phyloP scores from a whole-genome alignment of 306 rosid species.

The Quercus suber region DNA sequence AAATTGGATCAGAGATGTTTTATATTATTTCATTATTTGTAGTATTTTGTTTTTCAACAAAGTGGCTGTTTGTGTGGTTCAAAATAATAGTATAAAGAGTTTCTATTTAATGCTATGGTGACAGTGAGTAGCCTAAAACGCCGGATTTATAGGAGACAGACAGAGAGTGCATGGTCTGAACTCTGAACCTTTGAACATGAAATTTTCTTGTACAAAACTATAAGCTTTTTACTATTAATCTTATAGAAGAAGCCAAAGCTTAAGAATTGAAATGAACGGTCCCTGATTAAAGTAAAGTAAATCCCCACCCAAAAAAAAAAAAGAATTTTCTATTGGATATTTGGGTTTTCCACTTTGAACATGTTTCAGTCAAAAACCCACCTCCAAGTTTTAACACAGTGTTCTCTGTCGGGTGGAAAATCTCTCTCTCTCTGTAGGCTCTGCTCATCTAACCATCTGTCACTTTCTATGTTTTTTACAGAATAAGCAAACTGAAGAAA shows the following conservation, averaged over 20 bases:
- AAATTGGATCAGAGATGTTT: background rate
- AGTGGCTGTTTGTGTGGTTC: too few species aligned
- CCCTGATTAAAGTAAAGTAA: background rate
- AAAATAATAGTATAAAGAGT: background rate
- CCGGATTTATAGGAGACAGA: conserved; percentile 41
- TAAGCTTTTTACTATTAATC: conserved; percentile 12
- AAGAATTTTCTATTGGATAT: background rate
- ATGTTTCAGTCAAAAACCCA: conserved; percentile 47
- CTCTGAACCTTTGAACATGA: conserved; percentile 27
- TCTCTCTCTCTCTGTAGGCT: conserved; percentile 14
- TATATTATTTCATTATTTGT: too few species aligned
- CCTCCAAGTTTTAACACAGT: conserved; percentile 64
- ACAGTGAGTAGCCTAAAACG: conserved; percentile 29
- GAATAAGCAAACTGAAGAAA: conserved; percentile 46
- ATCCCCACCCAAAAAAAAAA: background rate
- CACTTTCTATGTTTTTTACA: conserved; percentile 52
- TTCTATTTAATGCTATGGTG: background rate
- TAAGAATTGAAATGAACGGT: conserved; percentile 12
- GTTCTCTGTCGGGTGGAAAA: conserved; percentile 63
- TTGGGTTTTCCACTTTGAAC: conserved; percentile 24
- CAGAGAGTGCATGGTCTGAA: background rate
- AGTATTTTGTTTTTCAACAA: too few species aligned
- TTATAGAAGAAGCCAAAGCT: conserved; percentile 46
- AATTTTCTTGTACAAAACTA: background rate
- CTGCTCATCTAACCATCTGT: conserved; percentile 39